phyloP scores from a whole-genome alignment of 495 filamentous ascomycete species.

The Thozetella sp. region DNA sequence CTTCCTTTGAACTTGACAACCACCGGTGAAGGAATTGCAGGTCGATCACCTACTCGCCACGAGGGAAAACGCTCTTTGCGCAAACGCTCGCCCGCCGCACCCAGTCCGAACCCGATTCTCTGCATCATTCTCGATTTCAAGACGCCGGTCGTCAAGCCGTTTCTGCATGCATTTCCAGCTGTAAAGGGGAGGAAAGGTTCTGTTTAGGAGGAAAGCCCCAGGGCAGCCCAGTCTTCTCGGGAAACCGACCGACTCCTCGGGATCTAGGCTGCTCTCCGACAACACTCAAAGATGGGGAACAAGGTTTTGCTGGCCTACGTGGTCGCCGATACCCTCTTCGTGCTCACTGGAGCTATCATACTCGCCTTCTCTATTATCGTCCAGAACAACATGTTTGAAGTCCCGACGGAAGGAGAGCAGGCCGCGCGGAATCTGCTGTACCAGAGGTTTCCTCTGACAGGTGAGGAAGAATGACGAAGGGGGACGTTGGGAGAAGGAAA shows the following conservation, averaged over 20 bases:
- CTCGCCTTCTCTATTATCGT: slow-evolving; percentile 63
- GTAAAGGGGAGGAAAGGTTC: not conserved
- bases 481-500: not conserved
- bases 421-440: slow-evolving; percentile 67
- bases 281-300: slow-evolving; percentile 48
- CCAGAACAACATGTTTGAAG: slow-evolving; percentile 47
- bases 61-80: not conserved
- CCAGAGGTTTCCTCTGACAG: slow-evolving; percentile 58
- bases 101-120: slow-evolving; percentile 8
- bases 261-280: slow-evolving; percentile 15
- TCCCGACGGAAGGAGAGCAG: slow-evolving; percentile 47
- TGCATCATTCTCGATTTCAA: slow-evolving; percentile 15
- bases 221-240: slow-evolving; percentile 4
- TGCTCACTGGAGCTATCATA: slow-evolving; percentile 63
- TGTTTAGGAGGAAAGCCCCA: not conserved
- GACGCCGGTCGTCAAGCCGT: slow-evolving; percentile 49
- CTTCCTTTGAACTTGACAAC: not conserved
- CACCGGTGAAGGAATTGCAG: slow-evolving; percentile 23
- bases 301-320: slow-evolving; percentile 61
- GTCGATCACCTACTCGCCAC: slow-evolving; percentile 24
- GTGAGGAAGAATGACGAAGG: slow-evolving; percentile 27
- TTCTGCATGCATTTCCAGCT: slow-evolving; percentile 1
- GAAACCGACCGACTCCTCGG: slow-evolving; percentile 1
- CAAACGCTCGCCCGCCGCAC: not conserved
- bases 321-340: slow-evolving; percentile 60